Base-by-base conservation (phyloP, 2,329 filamentous ascomycete species). In the Blastomyces emzantsi region DNA sequence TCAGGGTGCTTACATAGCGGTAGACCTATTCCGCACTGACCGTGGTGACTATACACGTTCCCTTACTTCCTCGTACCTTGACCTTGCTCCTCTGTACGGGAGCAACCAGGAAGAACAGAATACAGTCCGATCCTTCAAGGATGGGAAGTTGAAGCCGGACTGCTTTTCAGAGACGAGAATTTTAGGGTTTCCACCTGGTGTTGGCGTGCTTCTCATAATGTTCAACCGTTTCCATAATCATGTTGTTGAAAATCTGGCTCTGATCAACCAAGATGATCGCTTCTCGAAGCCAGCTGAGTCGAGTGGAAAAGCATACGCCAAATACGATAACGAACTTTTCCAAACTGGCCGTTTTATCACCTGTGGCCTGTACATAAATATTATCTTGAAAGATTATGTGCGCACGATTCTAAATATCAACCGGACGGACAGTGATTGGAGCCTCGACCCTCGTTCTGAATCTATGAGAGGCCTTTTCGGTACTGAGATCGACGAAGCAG, bases 1-100 rank as follows among this genome's bases (percentile, higher is more conserved):
- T n/a, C 2, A 19, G 13, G 4, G 28, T 60, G 33, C 60, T 63
- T 13, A 60, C 61, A 41, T 55, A 19, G 28, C 2, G 8, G 82
- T 85, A 70, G 71, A 81, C 65, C 75, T 81, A 49, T 81, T 81
- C 66, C 73, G 76, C 41, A 79, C 73, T 1, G 72, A 76, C 61
- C 62, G 66, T 9, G 56, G 56, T 11, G 72, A 76, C 72, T 70
- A 39, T 66, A 76, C 67, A 68, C 74, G 67, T 66, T 69, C 62
- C 57, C 73, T 77, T n/a, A 77, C 70, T 0, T 80, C 79, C 0
- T 82, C 80, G 0, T 82, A 81, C 63, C 70, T 81, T 11, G 80
- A 82, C 61, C 68, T 82, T 0, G 72, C 77, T 2, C 79, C 79
- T 0, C 66, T 81, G 0, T 81, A 81, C 65, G 79, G 79, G 1